Conservation (phyloP, 768 basidiomycete genomes). For the Gloeostereum incarnatum region DNA sequence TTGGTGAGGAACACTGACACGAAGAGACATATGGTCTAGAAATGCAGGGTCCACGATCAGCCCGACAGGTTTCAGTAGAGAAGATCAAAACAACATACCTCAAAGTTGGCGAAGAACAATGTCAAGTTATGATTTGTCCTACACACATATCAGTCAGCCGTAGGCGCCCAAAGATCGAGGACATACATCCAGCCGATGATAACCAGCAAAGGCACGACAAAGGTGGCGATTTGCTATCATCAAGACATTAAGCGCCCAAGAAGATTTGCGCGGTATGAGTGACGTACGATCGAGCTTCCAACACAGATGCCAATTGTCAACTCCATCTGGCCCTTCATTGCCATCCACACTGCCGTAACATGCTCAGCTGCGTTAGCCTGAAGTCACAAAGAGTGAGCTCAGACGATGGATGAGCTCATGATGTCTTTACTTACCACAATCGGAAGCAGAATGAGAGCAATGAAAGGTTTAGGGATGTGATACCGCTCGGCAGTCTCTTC, state of each 20-base stretch:
- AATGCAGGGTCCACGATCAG: background rate
- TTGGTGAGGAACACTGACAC: slow-evolving; percentile 86
- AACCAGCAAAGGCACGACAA: slow-evolving; percentile 82
- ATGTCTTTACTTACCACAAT: slow-evolving; percentile 53
- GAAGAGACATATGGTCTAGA: slow-evolving; percentile 73
- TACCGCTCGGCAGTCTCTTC: slow-evolving; percentile 84
- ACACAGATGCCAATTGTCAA: slow-evolving; percentile 75
- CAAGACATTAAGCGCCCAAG: background rate
- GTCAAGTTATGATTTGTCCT: slow-evolving; percentile 66
- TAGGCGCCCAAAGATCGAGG: background rate
- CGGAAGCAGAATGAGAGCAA: slow-evolving; percentile 79
- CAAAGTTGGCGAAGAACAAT: slow-evolving; percentile 80
- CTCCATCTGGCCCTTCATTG: slow-evolving; percentile 66
- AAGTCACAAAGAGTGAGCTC: background rate
- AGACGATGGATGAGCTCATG: background rate
- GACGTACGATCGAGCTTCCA: slow-evolving; percentile 70
- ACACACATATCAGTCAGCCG: slow-evolving; percentile 3
- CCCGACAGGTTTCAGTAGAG: too few species aligned
- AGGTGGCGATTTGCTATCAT: slow-evolving; percentile 71
- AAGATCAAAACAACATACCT: slow-evolving; percentile 31
- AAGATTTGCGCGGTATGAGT: background rate
- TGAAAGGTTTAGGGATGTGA: slow-evolving; percentile 75
- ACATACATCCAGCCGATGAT: slow-evolving; percentile 82
- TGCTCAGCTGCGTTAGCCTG: slow-evolving; percentile 84
- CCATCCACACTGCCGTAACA: slow-evolving; percentile 82